Base-by-base conservation (phyloP, 2,329 filamentous ascomycete species). In the Colletotrichum karsti region DNA sequence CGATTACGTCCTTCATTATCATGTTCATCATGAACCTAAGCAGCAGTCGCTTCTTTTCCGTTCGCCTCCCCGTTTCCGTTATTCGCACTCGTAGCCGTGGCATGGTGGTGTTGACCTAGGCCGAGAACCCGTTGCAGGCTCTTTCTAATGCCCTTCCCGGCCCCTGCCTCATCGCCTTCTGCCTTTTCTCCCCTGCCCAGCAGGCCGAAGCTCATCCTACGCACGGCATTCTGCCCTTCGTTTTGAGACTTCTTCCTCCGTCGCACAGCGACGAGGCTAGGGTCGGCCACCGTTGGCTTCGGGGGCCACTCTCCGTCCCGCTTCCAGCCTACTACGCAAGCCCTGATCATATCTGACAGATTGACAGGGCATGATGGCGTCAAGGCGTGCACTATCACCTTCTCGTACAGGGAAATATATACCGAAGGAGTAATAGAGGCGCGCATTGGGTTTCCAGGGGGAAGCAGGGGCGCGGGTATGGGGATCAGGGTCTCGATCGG, bases 271-370 rank as follows among this genome's bases (percentile, higher is more conserved):
- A 81, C 74, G 10, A 72, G 78, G 68, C 74, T 79, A 70, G 84
- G 77, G 74, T 87, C 83, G 50, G 83, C 73, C 51, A 85, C 74
- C 18, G 82, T 81, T 0, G 85, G 78, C 72, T 88, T 89, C 1
- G 93, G 93, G 5, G 95, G 95, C 95, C 95, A 98, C 78, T 97
- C 93, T 15, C 94, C 95, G 74, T 96, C 93, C 42, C 93, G 87
- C 79, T 97, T 97, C 95, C 95, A 98, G 46, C 95, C 95, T 28
- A 92, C 87, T 1, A 98, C 94, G 71, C 95, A 92, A 12, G 93
- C 90, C 9, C 90, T 87, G 22, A 93, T 89, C 82, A 98, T 91
- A 73, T 97, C 93, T 30, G 87, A 83, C 1, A 98, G 87, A 73
- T 97, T 98, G 75, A 98, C 92, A 4, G 95, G 95, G 15, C 97